These are phyloP conservation scores for Tetrapisispora arboricola DNA, from an alignment of 805 yeast genomes.

Conservation along the genomic window DNA sequence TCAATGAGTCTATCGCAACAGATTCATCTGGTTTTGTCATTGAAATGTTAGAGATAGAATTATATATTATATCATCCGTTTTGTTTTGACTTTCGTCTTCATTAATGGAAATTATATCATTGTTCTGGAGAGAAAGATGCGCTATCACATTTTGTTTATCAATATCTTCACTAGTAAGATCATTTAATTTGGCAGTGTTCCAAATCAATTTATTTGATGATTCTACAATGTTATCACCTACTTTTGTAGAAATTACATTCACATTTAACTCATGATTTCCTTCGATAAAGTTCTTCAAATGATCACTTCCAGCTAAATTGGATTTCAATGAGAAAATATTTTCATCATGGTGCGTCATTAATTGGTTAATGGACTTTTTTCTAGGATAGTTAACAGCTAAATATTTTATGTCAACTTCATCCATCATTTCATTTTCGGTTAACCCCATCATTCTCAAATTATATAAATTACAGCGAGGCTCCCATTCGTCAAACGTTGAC, in stretches of 20 bases:
- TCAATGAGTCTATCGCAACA: slow-evolving; percentile 21
- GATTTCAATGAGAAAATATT: slow-evolving; percentile 29
- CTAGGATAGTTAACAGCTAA: slow-evolving; percentile 30
- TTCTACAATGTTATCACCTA: slow-evolving; percentile 1
- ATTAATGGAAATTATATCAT: not conserved
- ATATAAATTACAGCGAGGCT: slow-evolving; percentile 89
- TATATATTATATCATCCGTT: not conserved
- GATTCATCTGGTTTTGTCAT: slow-evolving; percentile 7
- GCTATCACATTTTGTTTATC: slow-evolving; percentile 20
- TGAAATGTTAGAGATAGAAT: not conserved
- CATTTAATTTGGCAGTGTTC: slow-evolving; percentile 20
- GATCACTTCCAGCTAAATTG: not conserved
- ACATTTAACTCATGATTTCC: not conserved
- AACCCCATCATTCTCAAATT: slow-evolving; percentile 98
- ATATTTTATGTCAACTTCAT: slow-evolving; percentile 50
- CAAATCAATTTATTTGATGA: slow-evolving; percentile 14
- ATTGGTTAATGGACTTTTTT: slow-evolving; percentile 38
- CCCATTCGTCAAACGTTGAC: slow-evolving; percentile 49
- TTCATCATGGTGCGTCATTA: slow-evolving; percentile 62
- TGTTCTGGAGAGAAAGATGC: slow-evolving; percentile 7
- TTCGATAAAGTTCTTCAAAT: not conserved
- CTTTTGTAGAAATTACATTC: not conserved
- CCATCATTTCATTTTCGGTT: slow-evolving; percentile 79
- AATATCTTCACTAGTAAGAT: slow-evolving; percentile 17
- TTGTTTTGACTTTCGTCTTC: not conserved